Evolutionary conservation across 2,329 filamentous ascomycete species (phyloP).

Genomic region (Pleoardoris graminearum): DNA sequence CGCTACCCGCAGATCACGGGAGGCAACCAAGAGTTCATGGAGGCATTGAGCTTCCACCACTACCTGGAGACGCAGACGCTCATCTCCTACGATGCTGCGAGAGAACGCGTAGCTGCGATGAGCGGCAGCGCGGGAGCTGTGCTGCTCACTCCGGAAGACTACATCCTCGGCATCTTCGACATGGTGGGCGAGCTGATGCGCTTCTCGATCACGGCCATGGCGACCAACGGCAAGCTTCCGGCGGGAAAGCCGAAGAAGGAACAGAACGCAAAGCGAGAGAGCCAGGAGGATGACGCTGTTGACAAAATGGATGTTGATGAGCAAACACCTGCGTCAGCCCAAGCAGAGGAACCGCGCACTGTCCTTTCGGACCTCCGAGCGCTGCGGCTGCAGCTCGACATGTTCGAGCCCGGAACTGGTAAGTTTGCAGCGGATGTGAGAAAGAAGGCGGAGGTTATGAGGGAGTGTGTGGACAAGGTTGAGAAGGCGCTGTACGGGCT

Average conservation of each 20-base stretch:
- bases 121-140: slow-evolving; percentile 55
- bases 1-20: slow-evolving; percentile 79
- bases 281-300: slow-evolving; percentile 20
- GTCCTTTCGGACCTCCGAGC: slow-evolving; percentile 81
- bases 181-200: slow-evolving; percentile 96
- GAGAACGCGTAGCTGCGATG: slow-evolving; percentile 42
- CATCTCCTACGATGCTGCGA: slow-evolving; percentile 67
- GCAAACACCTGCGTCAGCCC: slow-evolving; percentile 20
- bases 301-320: slow-evolving; percentile 45
- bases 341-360: slow-evolving; percentile 51
- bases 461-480: slow-evolving; percentile 88
- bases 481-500: slow-evolving; percentile 88
- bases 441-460: slow-evolving; percentile 86
- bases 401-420: slow-evolving; percentile 61
- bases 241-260: slow-evolving; percentile 35
- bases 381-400: slow-evolving; percentile 76
- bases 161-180: slow-evolving; percentile 88
- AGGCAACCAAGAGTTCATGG: slow-evolving; percentile 91
- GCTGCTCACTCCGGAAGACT: slow-evolving; percentile 76
- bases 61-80: slow-evolving; percentile 80
- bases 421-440: slow-evolving; percentile 65
- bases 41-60: slow-evolving; percentile 85
- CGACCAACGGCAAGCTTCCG: slow-evolving; percentile 66
- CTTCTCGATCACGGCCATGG: slow-evolving; percentile 87
- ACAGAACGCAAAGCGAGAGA: slow-evolving; percentile 41